These are phyloP conservation scores for Mycena venus DNA, from an alignment of 768 basidiomycete genomes.

Conservation along the genomic window DNA sequence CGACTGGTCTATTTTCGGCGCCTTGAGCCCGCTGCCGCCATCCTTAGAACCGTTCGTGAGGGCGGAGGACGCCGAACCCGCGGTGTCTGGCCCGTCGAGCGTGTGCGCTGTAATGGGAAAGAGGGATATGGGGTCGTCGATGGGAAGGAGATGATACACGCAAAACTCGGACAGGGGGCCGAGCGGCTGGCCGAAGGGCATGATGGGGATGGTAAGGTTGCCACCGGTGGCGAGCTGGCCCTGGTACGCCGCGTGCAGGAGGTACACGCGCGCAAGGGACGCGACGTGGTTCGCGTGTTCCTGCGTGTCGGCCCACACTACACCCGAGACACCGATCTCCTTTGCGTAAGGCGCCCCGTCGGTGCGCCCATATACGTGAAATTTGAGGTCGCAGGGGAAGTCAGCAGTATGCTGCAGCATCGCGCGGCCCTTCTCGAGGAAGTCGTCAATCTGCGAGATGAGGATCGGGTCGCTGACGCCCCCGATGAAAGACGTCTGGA, in stretches of 20 bases:
- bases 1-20: neutral
- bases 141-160: neutral
- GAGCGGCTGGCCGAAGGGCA: neutral
- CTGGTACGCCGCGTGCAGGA: neutral
- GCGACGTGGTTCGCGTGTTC: neutral
- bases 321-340: neutral
- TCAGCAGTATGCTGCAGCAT: neutral
- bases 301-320: neutral
- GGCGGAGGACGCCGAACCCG: neutral
- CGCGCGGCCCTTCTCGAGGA: neutral
- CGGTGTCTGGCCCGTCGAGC: neutral
- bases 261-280: neutral
- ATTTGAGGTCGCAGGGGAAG: neutral
- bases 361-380: neutral
- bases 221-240: neutral
- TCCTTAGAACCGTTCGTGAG: neutral
- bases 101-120: neutral
- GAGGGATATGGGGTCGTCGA: neutral
- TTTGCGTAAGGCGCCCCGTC: neutral
- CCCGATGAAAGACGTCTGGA: neutral
- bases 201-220: neutral
- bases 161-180: neutral
- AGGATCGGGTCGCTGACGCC: neutral
- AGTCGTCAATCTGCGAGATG: neutral
- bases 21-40: neutral